Conservation (phyloP, 23 red algal genomes). For the Pyropia yezoensis region DNA sequence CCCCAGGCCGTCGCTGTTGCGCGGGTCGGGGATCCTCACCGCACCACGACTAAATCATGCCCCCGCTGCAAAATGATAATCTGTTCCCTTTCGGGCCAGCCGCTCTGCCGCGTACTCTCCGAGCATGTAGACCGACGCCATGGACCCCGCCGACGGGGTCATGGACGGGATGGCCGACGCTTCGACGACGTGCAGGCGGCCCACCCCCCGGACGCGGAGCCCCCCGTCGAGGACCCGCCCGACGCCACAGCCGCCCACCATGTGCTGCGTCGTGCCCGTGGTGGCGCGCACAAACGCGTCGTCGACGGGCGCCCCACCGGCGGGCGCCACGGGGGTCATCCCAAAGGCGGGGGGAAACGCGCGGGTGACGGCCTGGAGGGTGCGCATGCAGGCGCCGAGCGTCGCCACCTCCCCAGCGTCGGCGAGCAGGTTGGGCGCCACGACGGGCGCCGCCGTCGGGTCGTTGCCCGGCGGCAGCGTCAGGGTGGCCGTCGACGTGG, state of each 20-base stretch:
- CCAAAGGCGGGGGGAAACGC: constrained; percentile 1
- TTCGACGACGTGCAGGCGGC: constrained; percentile 39
- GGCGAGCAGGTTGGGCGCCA: constrained; percentile 13
- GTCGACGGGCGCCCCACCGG: not conserved
- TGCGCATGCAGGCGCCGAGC: constrained; percentile 5
- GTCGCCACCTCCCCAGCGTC: not conserved
- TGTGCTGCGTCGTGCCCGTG: constrained; percentile 15
- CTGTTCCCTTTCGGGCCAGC: too few species aligned
- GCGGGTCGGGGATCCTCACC: too few species aligned
- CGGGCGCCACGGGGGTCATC: constrained; percentile 11
- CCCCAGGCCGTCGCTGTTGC: too few species aligned
- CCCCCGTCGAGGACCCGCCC: constrained; percentile 16
- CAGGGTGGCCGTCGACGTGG: constrained; percentile 2
- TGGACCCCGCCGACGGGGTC: constrained; percentile 36
- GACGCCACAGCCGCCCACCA: constrained; percentile 44
- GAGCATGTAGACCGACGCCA: constrained; percentile 48
- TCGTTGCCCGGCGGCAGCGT: constrained; percentile 9
- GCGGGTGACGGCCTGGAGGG: constrained; percentile 9
- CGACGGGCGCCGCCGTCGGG: constrained; percentile 7
- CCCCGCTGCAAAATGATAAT: too few species aligned
- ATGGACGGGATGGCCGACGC: constrained; percentile 26
- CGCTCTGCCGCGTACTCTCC: constrained; percentile 29
- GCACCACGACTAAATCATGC: too few species aligned
- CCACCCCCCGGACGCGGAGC: constrained; percentile 25
- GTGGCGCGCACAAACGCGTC: constrained; percentile 23